A percentile compares a stretch with the other conserved stretches of the same genome.
Evolutionary conservation across 2,329 filamentous ascomycete species (phyloP).

Genomic region (Eutypa lata): DNA sequence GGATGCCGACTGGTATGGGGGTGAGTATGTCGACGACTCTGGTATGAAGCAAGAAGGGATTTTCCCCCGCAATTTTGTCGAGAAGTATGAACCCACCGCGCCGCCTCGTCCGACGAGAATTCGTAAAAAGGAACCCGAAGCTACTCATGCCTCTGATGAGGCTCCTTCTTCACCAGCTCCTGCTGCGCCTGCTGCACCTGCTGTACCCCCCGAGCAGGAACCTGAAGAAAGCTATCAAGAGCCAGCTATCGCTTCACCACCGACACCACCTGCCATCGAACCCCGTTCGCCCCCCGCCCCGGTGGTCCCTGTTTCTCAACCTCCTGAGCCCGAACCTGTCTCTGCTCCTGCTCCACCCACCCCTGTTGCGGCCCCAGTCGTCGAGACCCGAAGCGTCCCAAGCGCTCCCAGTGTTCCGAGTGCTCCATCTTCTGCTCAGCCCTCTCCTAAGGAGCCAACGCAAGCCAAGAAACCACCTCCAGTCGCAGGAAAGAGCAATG

Average conservation of each 20-base stretch:
- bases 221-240: conserved; percentile 27
- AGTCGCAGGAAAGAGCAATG: conserved; percentile 68
- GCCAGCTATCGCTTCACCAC: conserved; percentile 22
- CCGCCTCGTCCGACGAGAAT: conserved; percentile 80
- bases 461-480: conserved; percentile 62
- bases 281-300: conserved; percentile 26
- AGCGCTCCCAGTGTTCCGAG: conserved; percentile 36
- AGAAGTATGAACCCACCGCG: conserved; percentile 87
- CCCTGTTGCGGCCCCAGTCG: conserved; percentile 25
- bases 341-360: conserved; percentile 31
- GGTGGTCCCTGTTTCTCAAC: conserved; percentile 29
- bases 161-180: conserved; percentile 31
- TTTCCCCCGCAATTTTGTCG: conserved; percentile 96
- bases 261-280: conserved; percentile 24
- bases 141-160: conserved; percentile 32
- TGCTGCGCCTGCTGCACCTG: conserved; percentile 24
- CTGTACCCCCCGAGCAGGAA: conserved; percentile 16
- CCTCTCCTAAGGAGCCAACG: conserved; percentile 34
- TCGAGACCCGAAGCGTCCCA: conserved; percentile 26
- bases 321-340: conserved; percentile 35
- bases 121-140: conserved; percentile 62
- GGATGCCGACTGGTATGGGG: conserved; percentile 89
- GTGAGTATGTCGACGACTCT: conserved; percentile 75
- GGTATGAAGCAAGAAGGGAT: conserved; percentile 79
- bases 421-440: conserved; percentile 31